These are phyloP conservation scores for Euphorbia lathyris DNA, from an alignment of 345 rosid species.

Conservation along the genomic window DNA sequence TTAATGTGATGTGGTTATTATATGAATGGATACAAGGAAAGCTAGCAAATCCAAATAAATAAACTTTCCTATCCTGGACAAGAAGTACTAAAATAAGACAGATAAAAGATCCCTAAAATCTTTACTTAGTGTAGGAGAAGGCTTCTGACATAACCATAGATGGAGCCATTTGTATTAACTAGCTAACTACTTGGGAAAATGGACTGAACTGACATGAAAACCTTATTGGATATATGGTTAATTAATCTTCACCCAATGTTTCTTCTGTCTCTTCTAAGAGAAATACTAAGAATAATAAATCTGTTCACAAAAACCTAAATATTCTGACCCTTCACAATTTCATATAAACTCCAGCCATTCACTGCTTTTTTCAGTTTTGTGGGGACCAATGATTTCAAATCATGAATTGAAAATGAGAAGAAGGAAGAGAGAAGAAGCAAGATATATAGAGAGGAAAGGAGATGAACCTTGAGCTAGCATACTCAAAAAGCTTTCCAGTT, in stretches of 20 bases:
- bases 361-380: slow-evolving; percentile 10
- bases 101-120: background rate
- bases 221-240: background rate
- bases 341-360: slow-evolving; percentile 5
- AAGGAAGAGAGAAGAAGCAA: background rate
- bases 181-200: background rate
- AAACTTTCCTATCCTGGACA: background rate
- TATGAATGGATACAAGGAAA: background rate
- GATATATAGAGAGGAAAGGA: background rate
- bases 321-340: background rate
- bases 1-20: background rate
- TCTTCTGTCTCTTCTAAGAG: no score
- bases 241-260: background rate
- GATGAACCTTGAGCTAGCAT: slow-evolving; percentile 38
- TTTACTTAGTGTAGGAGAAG: background rate
- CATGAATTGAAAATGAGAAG: background rate
- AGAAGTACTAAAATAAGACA: background rate
- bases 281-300: background rate
- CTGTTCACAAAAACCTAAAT: slow-evolving; percentile 4
- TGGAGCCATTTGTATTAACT: background rate
- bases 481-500: slow-evolving; percentile 40
- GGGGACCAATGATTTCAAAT: slow-evolving; percentile 8
- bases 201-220: background rate
- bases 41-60: background rate
- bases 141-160: background rate